Evolutionary conservation across 116 monocot species (phyloP).

Genomic region (Dioscorea cayenensis): DNA sequence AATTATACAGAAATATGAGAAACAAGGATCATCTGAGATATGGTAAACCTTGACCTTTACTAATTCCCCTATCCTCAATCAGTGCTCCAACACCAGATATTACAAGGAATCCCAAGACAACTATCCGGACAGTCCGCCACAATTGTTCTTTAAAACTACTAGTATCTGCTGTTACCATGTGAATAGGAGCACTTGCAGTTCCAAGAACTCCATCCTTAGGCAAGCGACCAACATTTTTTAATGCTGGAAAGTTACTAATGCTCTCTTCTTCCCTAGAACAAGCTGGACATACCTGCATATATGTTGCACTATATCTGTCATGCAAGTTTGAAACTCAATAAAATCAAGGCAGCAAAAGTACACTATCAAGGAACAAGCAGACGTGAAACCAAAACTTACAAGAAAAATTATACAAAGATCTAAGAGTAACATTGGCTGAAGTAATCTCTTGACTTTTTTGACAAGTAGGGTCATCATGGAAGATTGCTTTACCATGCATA

Average conservation of each 20-base stretch:
- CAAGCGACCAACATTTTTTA: slow-evolving; percentile 52
- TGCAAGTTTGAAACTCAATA: neutral
- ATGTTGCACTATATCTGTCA: neutral
- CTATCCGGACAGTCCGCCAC: slow-evolving; percentile 81
- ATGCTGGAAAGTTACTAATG: slow-evolving; percentile 34
- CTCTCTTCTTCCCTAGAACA: slow-evolving; percentile 53
- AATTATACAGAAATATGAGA: neutral
- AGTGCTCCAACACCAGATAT: slow-evolving; percentile 97
- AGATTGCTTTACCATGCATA: too few relatives aligned
- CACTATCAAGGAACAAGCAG: too few relatives aligned
- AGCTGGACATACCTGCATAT: slow-evolving; percentile 41
- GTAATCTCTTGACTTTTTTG: too few relatives aligned
- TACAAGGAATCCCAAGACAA: slow-evolving; percentile 83
- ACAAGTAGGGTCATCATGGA: too few relatives aligned
- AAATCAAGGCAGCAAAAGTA: neutral
- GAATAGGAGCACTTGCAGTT: slow-evolving; percentile 79
- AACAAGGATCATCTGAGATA: slow-evolving; percentile 5
- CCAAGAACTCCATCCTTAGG: slow-evolving; percentile 82
- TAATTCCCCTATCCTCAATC: slow-evolving; percentile 96
- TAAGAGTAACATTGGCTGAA: too few relatives aligned
- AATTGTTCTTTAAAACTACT: slow-evolving; percentile 88
- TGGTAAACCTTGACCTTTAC: slow-evolving; percentile 90
- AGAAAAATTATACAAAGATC: too few relatives aligned
- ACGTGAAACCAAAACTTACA: too few relatives aligned
- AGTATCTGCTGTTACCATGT: slow-evolving; percentile 94